Percentiles rank a stretch among this genome's conserved stretches.
Evolutionary conservation across 2,329 filamentous ascomycete genomes (phyloP).

Genomic region (Colletotrichum sp.): DNA sequence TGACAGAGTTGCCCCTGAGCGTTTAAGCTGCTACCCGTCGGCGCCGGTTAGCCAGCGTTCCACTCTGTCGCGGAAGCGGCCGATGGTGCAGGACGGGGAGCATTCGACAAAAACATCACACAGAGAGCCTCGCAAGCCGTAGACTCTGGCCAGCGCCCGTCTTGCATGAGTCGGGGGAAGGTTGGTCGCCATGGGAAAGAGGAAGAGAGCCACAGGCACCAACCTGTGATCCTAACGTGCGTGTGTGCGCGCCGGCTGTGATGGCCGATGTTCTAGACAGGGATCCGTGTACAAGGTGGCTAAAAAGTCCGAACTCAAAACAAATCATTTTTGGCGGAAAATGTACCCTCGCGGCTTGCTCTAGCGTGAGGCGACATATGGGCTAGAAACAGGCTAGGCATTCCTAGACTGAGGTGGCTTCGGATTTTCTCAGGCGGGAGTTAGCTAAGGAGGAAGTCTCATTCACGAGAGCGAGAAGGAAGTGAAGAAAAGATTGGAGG

Average conservation of each 20-base stretch:
- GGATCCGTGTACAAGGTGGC: not conserved
- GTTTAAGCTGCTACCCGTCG: not conserved
- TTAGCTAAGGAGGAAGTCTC: not conserved
- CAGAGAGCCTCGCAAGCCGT: not conserved
- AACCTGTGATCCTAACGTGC: constrained; percentile 2
- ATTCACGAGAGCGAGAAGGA: not conserved
- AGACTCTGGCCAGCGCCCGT: not conserved
- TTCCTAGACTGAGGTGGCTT: not conserved
- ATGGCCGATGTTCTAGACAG: not conserved
- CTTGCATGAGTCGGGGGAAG: not conserved
- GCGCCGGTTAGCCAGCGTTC: not conserved
- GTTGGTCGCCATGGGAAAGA: not conserved
- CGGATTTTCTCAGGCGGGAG: not conserved
- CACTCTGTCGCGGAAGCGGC: not conserved
- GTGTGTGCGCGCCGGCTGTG: not conserved
- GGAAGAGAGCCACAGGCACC: not conserved
- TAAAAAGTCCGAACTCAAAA: not conserved
- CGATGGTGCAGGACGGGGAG: not conserved
- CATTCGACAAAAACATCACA: not conserved
- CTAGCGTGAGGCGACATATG: not conserved
- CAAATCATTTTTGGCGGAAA: not conserved
- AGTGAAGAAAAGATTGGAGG: not conserved
- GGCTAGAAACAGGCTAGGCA: not conserved
- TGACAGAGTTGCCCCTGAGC: constrained; percentile 6
- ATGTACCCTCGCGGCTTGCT: not conserved